A percentile compares a stretch with the other conserved stretches of the same genome.
Conservation (phyloP, 164 flowering plant species). For the Platanus orientalis region DNA sequence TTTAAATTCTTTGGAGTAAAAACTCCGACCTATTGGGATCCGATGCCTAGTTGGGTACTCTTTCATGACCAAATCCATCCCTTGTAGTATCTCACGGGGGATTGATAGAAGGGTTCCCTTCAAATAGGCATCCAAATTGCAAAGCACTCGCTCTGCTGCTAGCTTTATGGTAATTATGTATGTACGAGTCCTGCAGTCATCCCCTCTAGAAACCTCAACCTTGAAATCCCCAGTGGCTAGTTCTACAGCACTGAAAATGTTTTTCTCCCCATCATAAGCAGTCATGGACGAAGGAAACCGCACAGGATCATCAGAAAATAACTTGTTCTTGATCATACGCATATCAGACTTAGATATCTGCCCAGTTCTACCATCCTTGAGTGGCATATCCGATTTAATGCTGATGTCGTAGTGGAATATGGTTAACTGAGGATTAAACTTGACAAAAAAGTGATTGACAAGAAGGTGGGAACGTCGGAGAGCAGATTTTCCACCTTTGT, state of each 20-base stretch:
- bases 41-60: constrained; percentile 45
- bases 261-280: constrained; percentile 68
- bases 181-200: constrained; percentile 19
- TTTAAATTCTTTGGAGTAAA: constrained; percentile 20
- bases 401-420: constrained; percentile 46
- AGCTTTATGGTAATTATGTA: constrained; percentile 37
- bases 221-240: constrained; percentile 42
- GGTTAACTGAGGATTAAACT: constrained; percentile 22
- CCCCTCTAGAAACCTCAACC: constrained; percentile 41
- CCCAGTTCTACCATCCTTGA: constrained; percentile 18
- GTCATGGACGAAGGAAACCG: constrained; percentile 28
- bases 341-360: constrained; percentile 31
- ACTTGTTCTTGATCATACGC: constrained; percentile 27
- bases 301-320: constrained; percentile 22
- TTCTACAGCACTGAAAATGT: constrained; percentile 46
- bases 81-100: constrained; percentile 66
- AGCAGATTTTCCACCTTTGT: constrained; percentile 30
- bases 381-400: constrained; percentile 22
- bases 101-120: constrained; percentile 16
- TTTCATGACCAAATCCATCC: constrained; percentile 70
- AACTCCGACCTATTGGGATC: constrained; percentile 40
- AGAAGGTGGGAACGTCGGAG: constrained; percentile 11
- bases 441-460: constrained; percentile 51
- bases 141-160: constrained; percentile 38
- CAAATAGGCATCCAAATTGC: constrained; percentile 41